A percentile compares a stretch with the other conserved stretches of the same genome.
phyloP scores from a whole-genome alignment of 2,329 filamentous ascomycete genomes.

The Rasamsonia emersonii region DNA sequence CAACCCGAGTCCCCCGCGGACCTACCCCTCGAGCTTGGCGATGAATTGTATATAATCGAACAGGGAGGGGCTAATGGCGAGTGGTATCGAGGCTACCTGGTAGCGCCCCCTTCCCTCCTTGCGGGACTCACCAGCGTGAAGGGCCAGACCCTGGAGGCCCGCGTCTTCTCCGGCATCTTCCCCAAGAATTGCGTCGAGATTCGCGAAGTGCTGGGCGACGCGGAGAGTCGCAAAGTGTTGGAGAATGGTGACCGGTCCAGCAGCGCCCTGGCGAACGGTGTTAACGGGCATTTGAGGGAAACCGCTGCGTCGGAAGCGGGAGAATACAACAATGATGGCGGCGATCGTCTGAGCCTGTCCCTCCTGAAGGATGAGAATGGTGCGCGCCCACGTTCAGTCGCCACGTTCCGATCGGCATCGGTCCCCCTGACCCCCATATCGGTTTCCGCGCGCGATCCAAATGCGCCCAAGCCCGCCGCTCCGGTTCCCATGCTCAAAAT shows the following conservation, averaged over 20 bases:
- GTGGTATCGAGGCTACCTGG: constrained; percentile 92
- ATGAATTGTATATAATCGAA: constrained; percentile 98
- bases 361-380: constrained; percentile 28
- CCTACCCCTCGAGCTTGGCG: constrained; percentile 91
- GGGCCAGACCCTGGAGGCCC: constrained; percentile 86
- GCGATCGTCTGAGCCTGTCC: constrained; percentile 22
- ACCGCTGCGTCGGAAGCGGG: constrained; percentile 20
- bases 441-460: constrained; percentile 48
- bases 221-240: constrained; percentile 37
- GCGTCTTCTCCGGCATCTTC: constrained; percentile 98
- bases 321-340: constrained; percentile 15
- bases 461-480: constrained; percentile 64
- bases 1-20: constrained; percentile 77
- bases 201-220: constrained; percentile 78
- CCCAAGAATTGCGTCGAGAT: constrained; percentile 91
- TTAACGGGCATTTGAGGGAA: constrained; percentile 20
- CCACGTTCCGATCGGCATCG: constrained; percentile 20
- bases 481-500: constrained; percentile 97
- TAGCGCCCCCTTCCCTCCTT: constrained; percentile 86
- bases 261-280: constrained; percentile 25
- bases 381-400: constrained; percentile 21
- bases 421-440: constrained; percentile 28
- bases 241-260: constrained; percentile 26
- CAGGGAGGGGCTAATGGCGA: constrained; percentile 75
- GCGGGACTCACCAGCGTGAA: constrained; percentile 84